These are phyloP conservation scores for Fusarium fujikuroi DNA, from an alignment of 2,329 filamentous ascomycete species.

Conservation along the genomic window DNA sequence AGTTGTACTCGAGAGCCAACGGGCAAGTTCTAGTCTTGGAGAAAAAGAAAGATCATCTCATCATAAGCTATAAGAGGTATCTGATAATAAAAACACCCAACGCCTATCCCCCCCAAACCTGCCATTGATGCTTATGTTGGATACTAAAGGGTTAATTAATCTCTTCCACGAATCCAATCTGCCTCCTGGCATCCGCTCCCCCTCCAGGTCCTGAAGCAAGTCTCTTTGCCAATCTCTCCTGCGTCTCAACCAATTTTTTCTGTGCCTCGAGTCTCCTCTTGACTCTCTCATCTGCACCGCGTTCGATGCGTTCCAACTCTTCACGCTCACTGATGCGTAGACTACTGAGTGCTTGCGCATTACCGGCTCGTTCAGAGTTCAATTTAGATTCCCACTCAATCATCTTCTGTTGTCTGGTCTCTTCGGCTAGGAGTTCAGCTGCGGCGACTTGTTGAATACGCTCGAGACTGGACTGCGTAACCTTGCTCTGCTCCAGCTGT, in stretches of 20 bases:
- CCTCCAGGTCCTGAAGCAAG: conserved; percentile 54
- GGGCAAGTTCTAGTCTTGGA: not conserved
- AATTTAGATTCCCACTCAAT: conserved; percentile 62
- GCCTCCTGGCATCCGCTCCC: conserved; percentile 52
- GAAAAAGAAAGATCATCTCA: not conserved
- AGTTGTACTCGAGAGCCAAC: too few species aligned
- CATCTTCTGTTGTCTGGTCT: conserved; percentile 55
- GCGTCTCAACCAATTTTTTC: conserved; percentile 62
- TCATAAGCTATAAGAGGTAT: conserved; percentile 10
- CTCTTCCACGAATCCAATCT: conserved; percentile 68
- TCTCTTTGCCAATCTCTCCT: conserved; percentile 54
- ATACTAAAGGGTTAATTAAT: conserved; percentile 51
- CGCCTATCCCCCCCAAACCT: conserved; percentile 15
- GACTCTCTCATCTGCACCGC: conserved; percentile 57
- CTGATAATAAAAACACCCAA: conserved; percentile 5
- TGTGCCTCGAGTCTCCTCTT: conserved; percentile 61
- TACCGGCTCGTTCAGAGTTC: conserved; percentile 58
- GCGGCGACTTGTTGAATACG: conserved; percentile 58
- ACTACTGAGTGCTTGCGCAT: conserved; percentile 61
- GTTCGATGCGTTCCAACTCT: conserved; percentile 61
- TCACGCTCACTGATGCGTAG: conserved; percentile 62
- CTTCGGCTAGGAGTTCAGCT: conserved; percentile 59
- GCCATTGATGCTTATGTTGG: conserved; percentile 1
- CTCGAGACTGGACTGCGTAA: conserved; percentile 59
- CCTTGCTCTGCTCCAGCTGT: conserved; percentile 58